Percentiles rank a stretch among this genome's conserved stretches.
phyloP scores from a whole-genome alignment of 2,329 filamentous ascomycete species.

The Graphilbum sp. region DNA sequence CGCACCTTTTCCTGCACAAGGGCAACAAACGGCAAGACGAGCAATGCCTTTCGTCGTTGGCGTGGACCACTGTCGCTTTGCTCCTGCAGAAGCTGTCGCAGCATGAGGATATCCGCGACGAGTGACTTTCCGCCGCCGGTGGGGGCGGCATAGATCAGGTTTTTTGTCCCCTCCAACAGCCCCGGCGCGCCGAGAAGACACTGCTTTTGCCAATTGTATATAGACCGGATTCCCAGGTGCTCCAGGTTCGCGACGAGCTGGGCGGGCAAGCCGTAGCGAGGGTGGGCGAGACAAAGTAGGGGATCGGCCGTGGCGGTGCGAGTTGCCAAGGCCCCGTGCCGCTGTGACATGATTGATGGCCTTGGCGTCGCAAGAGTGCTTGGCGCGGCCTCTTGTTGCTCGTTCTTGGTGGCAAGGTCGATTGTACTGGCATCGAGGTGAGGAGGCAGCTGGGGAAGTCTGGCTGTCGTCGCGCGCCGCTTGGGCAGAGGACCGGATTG shows the following conservation, averaged over 20 bases:
- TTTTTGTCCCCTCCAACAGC: conserved; percentile 46
- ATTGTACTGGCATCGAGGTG: conserved; percentile 13
- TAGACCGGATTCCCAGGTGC: conserved; percentile 49
- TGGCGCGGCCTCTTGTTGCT: too few species aligned
- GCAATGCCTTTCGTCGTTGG: conserved; percentile 42
- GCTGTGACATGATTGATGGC: too few species aligned
- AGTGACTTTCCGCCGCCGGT: conserved; percentile 67
- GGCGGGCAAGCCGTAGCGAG: conserved; percentile 43
- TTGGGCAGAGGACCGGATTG: not conserved
- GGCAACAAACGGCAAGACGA: conserved; percentile 63
- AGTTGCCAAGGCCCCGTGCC: not conserved
- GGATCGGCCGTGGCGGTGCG: conserved; percentile 29
- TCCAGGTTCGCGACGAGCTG: conserved; percentile 48
- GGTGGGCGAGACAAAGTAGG: conserved; percentile 44
- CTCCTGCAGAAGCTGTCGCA: conserved; percentile 51
- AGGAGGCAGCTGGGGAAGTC: conserved; percentile 5
- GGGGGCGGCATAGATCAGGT: conserved; percentile 65
- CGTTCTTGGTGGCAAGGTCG: too few species aligned
- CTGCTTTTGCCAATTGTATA: conserved; percentile 67
- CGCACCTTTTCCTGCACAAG: conserved; percentile 66
- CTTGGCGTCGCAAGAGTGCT: too few species aligned
- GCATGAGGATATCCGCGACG: conserved; percentile 56
- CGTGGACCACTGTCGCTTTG: conserved; percentile 8
- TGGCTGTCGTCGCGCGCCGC: not conserved
- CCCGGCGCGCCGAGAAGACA: conserved; percentile 51